Conservation (phyloP, 208 protist genomes). For the Novymonas esmeraldas region DNA sequence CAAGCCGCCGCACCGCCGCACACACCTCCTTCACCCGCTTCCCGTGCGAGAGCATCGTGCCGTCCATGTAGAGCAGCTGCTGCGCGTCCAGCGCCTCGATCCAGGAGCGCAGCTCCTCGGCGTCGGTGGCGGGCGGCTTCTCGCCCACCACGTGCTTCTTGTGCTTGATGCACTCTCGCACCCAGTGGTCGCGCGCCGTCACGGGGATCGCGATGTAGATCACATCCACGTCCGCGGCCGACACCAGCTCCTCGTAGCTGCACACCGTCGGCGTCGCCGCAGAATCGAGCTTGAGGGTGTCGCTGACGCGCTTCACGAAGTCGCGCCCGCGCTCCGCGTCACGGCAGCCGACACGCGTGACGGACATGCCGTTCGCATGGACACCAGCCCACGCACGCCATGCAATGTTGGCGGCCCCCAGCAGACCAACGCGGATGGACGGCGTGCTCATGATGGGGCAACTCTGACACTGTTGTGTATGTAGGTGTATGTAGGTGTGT, state of each 20-base stretch:
- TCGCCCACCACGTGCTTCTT: conserved; percentile 70
- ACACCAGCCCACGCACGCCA: conserved; percentile 52
- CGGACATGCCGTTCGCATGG: conserved; percentile 31
- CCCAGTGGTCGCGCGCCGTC: conserved; percentile 40
- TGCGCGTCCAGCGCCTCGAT: conserved; percentile 45
- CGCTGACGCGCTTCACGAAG: conserved; percentile 40
- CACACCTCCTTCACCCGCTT: conserved; percentile 33
- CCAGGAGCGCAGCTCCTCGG: conserved; percentile 53
- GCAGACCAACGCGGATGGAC: conserved; percentile 55
- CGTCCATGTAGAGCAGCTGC: conserved; percentile 68
- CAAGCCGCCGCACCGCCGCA: conserved; percentile 26
- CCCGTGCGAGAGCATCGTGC: conserved; percentile 62
- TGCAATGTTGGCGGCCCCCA: conserved; percentile 51
- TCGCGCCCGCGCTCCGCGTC: conserved; percentile 28
- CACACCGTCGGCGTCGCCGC: conserved; percentile 15
- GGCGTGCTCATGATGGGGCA: conserved; percentile 7
- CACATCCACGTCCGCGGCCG: conserved; percentile 34
- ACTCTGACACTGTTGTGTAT: no score
- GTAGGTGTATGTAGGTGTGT: neutral
- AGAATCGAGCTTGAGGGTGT: conserved; percentile 18
- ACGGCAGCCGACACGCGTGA: conserved; percentile 58
- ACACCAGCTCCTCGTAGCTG: conserved; percentile 32
- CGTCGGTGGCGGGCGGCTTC: conserved; percentile 50
- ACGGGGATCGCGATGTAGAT: conserved; percentile 57
- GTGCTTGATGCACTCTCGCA: conserved; percentile 46